phyloP scores from a whole-genome alignment of 2,329 filamentous ascomycete species.

The Leptoxyphium fumago region DNA sequence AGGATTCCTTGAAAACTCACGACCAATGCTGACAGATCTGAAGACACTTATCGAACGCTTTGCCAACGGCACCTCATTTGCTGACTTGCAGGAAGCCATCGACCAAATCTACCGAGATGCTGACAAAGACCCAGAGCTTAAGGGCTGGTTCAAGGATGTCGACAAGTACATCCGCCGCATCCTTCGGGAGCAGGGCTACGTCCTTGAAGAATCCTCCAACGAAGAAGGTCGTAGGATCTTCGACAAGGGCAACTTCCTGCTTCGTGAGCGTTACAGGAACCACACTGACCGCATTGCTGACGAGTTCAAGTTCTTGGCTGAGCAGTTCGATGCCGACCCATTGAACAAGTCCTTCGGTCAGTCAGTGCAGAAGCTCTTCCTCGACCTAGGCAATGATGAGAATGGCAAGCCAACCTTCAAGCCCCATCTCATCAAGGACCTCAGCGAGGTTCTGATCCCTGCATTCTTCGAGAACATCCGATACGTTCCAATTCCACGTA shows the following conservation, averaged over 20 bases:
- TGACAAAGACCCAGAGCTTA: constrained; percentile 72
- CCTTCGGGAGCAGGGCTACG: constrained; percentile 78
- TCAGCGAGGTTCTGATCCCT: constrained; percentile 76
- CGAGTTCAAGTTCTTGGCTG: constrained; percentile 76
- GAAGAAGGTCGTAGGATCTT: constrained; percentile 73
- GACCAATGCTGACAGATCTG: constrained; percentile 35
- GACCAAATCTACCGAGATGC: constrained; percentile 77
- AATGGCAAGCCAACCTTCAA: constrained; percentile 82
- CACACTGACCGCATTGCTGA: constrained; percentile 80
- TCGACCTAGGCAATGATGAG: constrained; percentile 74
- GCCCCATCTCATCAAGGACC: constrained; percentile 77
- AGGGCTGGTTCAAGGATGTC: constrained; percentile 72
- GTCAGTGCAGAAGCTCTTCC: constrained; percentile 72
- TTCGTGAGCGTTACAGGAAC: constrained; percentile 73
- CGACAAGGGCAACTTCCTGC: constrained; percentile 70
- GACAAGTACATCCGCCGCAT: constrained; percentile 67
- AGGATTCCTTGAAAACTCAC: constrained; percentile 24
- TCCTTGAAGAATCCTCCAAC: constrained; percentile 67
- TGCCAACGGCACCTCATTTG: constrained; percentile 80
- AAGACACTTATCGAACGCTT: constrained; percentile 85
- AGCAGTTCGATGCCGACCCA: constrained; percentile 78
- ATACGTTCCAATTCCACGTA: constrained; percentile 85
- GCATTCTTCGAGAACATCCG: constrained; percentile 67
- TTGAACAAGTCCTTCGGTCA: constrained; percentile 70
- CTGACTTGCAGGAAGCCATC: constrained; percentile 74